These are phyloP conservation scores for Daedaleopsis nitida DNA, from an alignment of 768 basidiomycete species.

Conservation along the genomic window DNA sequence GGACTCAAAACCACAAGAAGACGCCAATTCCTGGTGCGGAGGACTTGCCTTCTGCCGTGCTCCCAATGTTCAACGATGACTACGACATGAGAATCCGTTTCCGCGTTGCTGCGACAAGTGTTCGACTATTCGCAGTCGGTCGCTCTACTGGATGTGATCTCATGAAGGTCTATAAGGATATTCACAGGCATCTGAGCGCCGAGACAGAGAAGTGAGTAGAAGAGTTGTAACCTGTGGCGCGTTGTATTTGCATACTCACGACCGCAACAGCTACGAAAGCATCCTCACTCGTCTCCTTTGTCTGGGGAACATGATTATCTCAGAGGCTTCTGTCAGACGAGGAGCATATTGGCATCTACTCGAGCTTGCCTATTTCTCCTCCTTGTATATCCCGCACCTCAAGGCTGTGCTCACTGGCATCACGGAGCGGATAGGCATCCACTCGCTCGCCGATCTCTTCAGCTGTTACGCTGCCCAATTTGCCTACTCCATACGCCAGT, in stretches of 20 bases:
- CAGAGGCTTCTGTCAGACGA: slow-evolving; percentile 73
- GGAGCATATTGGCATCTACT: slow-evolving; percentile 89
- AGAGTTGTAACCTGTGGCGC: background rate
- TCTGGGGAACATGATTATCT: slow-evolving; percentile 77
- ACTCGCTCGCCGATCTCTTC: slow-evolving; percentile 63
- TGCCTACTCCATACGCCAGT: slow-evolving; percentile 62
- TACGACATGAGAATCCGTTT: slow-evolving; percentile 85
- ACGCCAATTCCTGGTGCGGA: slow-evolving; percentile 21
- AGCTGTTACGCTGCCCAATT: slow-evolving; percentile 78
- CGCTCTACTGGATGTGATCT: slow-evolving; percentile 35
- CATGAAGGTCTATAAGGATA: slow-evolving; percentile 45
- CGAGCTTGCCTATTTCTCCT: slow-evolving; percentile 57
- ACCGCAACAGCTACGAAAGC: slow-evolving; percentile 4
- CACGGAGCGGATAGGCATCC: slow-evolving; percentile 67
- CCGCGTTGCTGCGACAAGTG: slow-evolving; percentile 62
- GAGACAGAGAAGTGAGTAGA: slow-evolving; percentile 52
- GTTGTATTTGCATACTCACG: background rate
- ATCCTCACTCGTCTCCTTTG: slow-evolving; percentile 74
- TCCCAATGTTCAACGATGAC: slow-evolving; percentile 63
- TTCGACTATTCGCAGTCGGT: slow-evolving; percentile 57
- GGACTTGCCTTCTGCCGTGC: slow-evolving; percentile 45
- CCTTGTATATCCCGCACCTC: slow-evolving; percentile 41
- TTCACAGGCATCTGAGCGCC: slow-evolving; percentile 47
- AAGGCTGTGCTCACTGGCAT: slow-evolving; percentile 60
- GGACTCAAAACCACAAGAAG: background rate